phyloP scores from a whole-genome alignment of 495 filamentous ascomycete species.

The Neurospora sp. region DNA sequence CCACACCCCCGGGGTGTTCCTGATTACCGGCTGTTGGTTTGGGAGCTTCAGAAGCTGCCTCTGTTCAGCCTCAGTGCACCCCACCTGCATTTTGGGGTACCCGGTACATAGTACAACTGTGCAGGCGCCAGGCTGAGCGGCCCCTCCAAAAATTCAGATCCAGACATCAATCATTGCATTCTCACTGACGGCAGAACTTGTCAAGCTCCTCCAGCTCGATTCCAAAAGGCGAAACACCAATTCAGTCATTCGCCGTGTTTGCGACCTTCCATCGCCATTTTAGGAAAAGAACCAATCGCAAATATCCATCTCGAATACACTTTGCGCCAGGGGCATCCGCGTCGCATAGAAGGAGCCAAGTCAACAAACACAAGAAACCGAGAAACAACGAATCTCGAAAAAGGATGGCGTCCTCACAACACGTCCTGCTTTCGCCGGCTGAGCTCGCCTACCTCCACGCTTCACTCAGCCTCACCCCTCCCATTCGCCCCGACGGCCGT shows the following conservation, averaged over 20 bases:
- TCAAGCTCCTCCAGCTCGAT: not conserved
- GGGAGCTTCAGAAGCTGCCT: not conserved
- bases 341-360: not conserved
- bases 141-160: not conserved
- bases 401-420: conserved; percentile 30
- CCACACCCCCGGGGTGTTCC: not conserved
- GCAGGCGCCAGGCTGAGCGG: not conserved
- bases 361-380: not conserved
- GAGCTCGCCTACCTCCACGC: conserved; percentile 94
- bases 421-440: conserved; percentile 73
- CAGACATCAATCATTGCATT: not conserved
- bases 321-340: not conserved
- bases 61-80: not conserved
- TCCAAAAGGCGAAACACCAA: not conserved
- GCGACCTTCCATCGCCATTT: not conserved
- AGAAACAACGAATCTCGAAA: not conserved
- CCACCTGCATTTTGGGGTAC: not conserved
- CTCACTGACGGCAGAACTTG: not conserved
- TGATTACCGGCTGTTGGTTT: not conserved
- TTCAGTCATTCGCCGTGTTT: not conserved
- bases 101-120: not conserved
- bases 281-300: not conserved
- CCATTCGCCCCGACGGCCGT: conserved; percentile 84
- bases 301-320: not conserved
- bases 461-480: conserved; percentile 66